Evolutionary conservation across 1,139 yeast genomes (phyloP), one percentile per base, ranked within the genome.

Genomic region (Starmera stellimalicola): DNA sequence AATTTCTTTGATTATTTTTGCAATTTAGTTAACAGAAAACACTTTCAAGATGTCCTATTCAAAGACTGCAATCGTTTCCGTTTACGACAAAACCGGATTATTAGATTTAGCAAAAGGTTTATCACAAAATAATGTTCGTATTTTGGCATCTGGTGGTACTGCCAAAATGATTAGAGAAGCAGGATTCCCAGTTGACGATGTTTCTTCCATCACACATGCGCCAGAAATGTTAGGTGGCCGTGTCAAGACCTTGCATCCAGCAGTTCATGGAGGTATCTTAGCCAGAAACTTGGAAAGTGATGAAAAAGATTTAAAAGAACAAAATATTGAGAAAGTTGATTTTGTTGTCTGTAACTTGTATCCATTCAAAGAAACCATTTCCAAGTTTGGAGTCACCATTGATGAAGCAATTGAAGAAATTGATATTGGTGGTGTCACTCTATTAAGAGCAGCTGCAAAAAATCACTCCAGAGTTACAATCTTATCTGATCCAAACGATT

Each of bases 181-280:
- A 36, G 98, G 97, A 10, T 91, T 91, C 75, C 93, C 94, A 33
- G 97, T 91, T 19, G 95, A 87, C 47, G 98, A 91, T 55, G 96
- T 91, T 36, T 79, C 94, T 33, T 62, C 93, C 40, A 85, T 91
- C 57, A 91, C 98, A 33, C 94, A 87, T 55, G 97, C 97, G 25
- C 98, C 98, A 35, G 98, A 91, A 63, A 91, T 91, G 95, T 72
- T 91, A 49, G 95, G 96, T 39, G 98, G 98, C 42, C 76, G 98
- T 65, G 98, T 91, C 51, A 91, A 91, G 70, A 91, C 98, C 39
- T 71, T 91, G 52, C 98, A 91, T 60, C 98, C 98, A 28, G 97
- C 97, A 30, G 95, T 91, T 40, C 98, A 91, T 59, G 98, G 95
- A 48, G 98, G 97, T 68, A 91, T 91, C 51, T 73, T 91, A 49